These are phyloP conservation scores for Globisporangium yorkense DNA, from an alignment of 352 stramenopile species.

Conservation along the genomic window DNA sequence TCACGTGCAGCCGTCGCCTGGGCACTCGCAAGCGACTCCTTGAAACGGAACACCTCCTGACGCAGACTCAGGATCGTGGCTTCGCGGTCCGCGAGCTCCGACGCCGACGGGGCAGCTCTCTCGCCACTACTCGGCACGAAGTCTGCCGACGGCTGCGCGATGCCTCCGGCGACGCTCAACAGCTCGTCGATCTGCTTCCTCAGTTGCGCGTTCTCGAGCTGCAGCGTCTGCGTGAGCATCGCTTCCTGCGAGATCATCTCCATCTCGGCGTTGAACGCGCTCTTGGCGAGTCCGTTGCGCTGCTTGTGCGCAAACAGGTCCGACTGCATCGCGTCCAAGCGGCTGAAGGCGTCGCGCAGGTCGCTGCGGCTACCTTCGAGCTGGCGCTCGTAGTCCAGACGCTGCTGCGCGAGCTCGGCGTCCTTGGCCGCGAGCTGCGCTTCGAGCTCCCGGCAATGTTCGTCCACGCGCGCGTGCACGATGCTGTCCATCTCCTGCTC, in stretches of 20 bases:
- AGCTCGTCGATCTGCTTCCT: constrained; percentile 83
- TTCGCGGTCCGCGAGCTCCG: constrained; percentile 54
- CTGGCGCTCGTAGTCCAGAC: constrained; percentile 65
- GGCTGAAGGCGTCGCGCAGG: constrained; percentile 56
- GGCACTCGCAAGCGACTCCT: constrained; percentile 30
- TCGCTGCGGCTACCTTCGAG: constrained; percentile 51
- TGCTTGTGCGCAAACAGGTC: constrained; percentile 90
- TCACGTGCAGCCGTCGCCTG: constrained; percentile 22
- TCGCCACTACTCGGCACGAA: background rate
- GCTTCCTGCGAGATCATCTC: constrained; percentile 87
- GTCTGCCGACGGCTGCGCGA: background rate
- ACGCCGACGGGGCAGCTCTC: background rate
- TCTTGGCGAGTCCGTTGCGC: constrained; percentile 50
- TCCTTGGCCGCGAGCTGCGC: constrained; percentile 56
- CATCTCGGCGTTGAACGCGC: constrained; percentile 73
- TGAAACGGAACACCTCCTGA: constrained; percentile 56
- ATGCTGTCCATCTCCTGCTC: constrained; percentile 62
- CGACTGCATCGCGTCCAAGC: constrained; percentile 88
- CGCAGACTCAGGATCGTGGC: constrained; percentile 36
- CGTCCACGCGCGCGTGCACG: constrained; percentile 53
- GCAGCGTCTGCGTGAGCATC: constrained; percentile 63
- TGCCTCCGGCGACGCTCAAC: constrained; percentile 22
- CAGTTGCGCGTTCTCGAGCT: constrained; percentile 78
- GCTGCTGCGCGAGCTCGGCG: constrained; percentile 78
- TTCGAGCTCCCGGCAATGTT: constrained; percentile 61